Percentiles rank a stretch among this genome's conserved stretches.
These are phyloP conservation scores for Claviceps cyperi DNA, from an alignment of 2,329 filamentous ascomycete species.

Conservation along the genomic window DNA sequence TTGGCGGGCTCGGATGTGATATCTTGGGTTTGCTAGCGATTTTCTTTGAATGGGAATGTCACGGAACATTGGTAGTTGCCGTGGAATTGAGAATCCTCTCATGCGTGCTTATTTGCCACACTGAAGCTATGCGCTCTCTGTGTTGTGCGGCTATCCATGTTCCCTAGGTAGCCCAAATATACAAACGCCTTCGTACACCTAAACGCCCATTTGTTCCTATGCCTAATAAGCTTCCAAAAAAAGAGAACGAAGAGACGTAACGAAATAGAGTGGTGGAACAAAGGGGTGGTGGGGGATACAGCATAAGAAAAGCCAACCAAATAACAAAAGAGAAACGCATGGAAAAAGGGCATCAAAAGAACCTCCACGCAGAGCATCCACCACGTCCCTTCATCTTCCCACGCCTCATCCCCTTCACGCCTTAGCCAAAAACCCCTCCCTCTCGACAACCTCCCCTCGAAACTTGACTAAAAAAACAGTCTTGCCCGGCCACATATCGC, in stretches of 20 bases:
- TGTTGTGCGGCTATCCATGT: not conserved
- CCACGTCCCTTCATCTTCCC: no score
- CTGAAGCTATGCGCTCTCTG: not conserved
- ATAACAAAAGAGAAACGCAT: no score
- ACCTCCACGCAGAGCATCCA: no score
- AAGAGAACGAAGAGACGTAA: not conserved
- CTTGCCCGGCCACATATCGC: slow-evolving; percentile 88
- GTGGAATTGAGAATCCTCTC: not conserved
- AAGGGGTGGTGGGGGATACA: no score
- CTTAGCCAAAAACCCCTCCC: slow-evolving; percentile 68
- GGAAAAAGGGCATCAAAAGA: no score
- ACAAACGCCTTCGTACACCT: not conserved
- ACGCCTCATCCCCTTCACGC: not conserved
- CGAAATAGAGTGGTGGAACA: not conserved
- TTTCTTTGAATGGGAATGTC: not conserved
- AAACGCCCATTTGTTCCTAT: not conserved
- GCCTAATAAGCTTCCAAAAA: not conserved
- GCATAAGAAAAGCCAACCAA: not conserved
- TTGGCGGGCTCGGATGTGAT: no score
- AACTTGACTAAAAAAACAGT: slow-evolving; percentile 96
- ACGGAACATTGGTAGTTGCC: no score
- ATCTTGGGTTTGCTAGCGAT: no score
- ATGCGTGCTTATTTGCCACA: not conserved
- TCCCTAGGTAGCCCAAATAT: not conserved
- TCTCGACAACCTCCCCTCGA: slow-evolving; percentile 75